A percentile compares a stretch with the other conserved stretches of the same genome.
Evolutionary conservation across 768 basidiomycete species (phyloP).

Genomic region (Flagelloscypha sp.): DNA sequence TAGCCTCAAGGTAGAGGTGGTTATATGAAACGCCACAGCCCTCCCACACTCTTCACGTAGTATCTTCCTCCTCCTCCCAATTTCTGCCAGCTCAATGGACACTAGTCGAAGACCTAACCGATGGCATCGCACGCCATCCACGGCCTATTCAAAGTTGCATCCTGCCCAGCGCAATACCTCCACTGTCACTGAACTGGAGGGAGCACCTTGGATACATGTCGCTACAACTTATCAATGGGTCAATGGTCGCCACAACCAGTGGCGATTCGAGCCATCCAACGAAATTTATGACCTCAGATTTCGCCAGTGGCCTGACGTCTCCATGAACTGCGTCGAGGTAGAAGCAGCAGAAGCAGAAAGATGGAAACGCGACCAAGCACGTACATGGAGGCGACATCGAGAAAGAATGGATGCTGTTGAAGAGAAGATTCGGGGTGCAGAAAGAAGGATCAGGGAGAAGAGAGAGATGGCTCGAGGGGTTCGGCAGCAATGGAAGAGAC

Average conservation of each 20-base stretch:
- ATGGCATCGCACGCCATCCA: too few relatives aligned
- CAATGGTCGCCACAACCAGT: background rate
- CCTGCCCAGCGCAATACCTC: too few relatives aligned
- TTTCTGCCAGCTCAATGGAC: too few relatives aligned
- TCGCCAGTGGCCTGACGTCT: conserved; percentile 21
- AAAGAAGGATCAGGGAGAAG: conserved; percentile 39
- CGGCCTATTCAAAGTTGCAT: too few relatives aligned
- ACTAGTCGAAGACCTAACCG: too few relatives aligned
- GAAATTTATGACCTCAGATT: background rate
- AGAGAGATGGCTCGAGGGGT: conserved; percentile 46
- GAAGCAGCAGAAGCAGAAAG: conserved; percentile 26
- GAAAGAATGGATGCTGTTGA: conserved; percentile 44
- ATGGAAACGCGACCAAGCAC: conserved; percentile 48
- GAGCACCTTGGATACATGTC: conserved; percentile 40
- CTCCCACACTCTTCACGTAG: background rate
- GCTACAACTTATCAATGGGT: conserved; percentile 35
- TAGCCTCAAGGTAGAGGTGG: background rate
- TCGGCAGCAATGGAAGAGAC: conserved; percentile 46
- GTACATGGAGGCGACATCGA: conserved; percentile 43
- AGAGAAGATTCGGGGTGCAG: conserved; percentile 33
- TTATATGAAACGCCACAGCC: background rate
- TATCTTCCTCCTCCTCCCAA: background rate
- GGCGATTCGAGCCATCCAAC: background rate
- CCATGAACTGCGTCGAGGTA: conserved; percentile 25
- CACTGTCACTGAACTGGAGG: too few relatives aligned